Base-by-base conservation (phyloP, 345 rosid genomes). In the Barbarea vulgaris region DNA sequence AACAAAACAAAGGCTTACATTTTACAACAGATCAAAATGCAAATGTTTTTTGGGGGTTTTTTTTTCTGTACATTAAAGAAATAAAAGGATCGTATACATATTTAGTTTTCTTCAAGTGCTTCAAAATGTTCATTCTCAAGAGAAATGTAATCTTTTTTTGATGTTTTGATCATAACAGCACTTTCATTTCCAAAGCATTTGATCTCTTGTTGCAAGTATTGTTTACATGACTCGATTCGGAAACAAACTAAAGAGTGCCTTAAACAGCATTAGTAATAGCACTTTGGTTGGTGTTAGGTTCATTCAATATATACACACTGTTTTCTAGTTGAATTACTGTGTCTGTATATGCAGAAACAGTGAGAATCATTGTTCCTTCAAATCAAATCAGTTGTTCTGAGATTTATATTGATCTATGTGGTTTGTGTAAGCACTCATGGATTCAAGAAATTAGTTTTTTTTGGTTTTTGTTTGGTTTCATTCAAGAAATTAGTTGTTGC, bases 41-140 rank as follows among this genome's bases (percentile, higher is more conserved):
- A 67, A 60, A 54, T 47, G 61, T 11, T 67, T 47, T 70, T 63
- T 2, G 2, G 54, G 24, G n/a, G n/a, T n/a, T 21, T 69, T 63
- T 47, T 52, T 72, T 72, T 60, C 30, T 87, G 96, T 88, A 88
- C 69, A 90, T 87, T 70, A 70, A 59, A 83, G 80, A 76, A 84
- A 83, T 44, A 62, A 53, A 76, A 77, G 56, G 65, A 63, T 77
- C 81, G n/a, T n/a, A 65, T 71, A 71, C 52, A 63, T 24, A 63
- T 27, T 21, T 22, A 64, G 54, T 64, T 34, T 25, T 42, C 39
- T 52, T 54, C 46, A 70, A 54, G 36, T 30, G 21, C 22, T n/a
- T 28, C 37, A 30, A 30, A n/a, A 56, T n/a, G 39, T 30, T 56
- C 61, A n/a, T 56, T 19, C 5, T 56, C 61, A 56, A 56, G 21